A percentile compares a stretch with the other conserved stretches of the same genome.
These are phyloP conservation scores for Kewa caespitosa DNA, from an alignment of 179 eudicot genomes.

Conservation along the genomic window DNA sequence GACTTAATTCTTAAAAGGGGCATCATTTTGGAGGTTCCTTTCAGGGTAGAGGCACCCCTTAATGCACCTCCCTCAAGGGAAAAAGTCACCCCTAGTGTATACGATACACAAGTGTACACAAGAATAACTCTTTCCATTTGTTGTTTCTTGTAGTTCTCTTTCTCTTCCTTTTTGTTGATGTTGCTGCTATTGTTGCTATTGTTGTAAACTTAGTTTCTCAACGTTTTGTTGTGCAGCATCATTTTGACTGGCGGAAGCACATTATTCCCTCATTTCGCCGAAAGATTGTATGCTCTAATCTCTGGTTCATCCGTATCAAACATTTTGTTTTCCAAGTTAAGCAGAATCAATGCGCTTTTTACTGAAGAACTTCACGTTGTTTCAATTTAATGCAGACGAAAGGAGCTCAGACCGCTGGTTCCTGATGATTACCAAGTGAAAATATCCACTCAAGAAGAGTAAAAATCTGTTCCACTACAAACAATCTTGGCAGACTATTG, in stretches of 20 bases:
- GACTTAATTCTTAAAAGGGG: too few species aligned
- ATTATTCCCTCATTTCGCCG: conserved; percentile 82
- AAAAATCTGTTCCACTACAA: conserved; percentile 31
- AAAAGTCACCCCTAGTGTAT: too few species aligned
- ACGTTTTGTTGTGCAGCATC: conserved; percentile 51
- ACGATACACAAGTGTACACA: too few species aligned
- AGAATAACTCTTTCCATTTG: too few species aligned
- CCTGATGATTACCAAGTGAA: conserved; percentile 83
- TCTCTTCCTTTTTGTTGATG: too few species aligned
- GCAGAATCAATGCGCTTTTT: neutral
- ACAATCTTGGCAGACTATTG: neutral
- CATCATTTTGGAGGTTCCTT: too few species aligned
- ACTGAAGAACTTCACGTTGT: neutral
- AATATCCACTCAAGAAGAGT: conserved; percentile 95
- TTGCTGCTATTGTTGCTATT: neutral
- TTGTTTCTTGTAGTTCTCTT: too few species aligned
- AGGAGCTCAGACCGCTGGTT: conserved; percentile 90
- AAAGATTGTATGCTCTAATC: conserved; percentile 73
- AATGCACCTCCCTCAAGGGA: too few species aligned
- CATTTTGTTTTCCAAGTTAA: neutral
- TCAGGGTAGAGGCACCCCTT: too few species aligned
- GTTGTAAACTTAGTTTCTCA: neutral
- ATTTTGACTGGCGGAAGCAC: conserved; percentile 97
- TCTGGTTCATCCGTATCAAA: neutral
- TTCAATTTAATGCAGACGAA: conserved; percentile 52